These are phyloP conservation scores for Amniculicola lignicola DNA, from an alignment of 495 filamentous ascomycete genomes.

Conservation along the genomic window DNA sequence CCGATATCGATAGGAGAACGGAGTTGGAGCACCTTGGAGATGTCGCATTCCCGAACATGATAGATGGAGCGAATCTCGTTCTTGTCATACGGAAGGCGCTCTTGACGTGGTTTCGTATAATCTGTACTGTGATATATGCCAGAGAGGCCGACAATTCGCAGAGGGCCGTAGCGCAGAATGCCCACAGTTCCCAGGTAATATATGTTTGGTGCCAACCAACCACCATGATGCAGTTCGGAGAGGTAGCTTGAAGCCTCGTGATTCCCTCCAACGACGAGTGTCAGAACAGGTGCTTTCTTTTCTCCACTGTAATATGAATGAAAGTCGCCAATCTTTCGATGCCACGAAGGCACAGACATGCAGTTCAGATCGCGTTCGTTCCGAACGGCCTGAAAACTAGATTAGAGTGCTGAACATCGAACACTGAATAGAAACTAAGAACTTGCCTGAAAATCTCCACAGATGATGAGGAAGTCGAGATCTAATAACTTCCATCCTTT, in stretches of 20 bases:
- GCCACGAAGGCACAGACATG: slow-evolving; percentile 82
- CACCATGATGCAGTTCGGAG: slow-evolving; percentile 88
- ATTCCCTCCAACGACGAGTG: slow-evolving; percentile 88
- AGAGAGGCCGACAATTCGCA: slow-evolving; percentile 81
- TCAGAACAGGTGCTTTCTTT: slow-evolving; percentile 73
- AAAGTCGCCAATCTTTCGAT: slow-evolving; percentile 80
- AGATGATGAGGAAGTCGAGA: slow-evolving; percentile 78
- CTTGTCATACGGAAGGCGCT: slow-evolving; percentile 73
- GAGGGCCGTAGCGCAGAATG: slow-evolving; percentile 70
- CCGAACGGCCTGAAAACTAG: slow-evolving; percentile 61
- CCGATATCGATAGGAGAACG: slow-evolving; percentile 82
- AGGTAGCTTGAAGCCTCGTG: slow-evolving; percentile 85
- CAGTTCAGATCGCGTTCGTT: slow-evolving; percentile 80
- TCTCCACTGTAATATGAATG: slow-evolving; percentile 81
- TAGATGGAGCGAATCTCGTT: slow-evolving; percentile 74
- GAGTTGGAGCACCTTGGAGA: slow-evolving; percentile 80
- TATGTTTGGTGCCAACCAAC: slow-evolving; percentile 94
- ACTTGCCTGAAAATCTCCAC: slow-evolving; percentile 79
- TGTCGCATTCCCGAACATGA: slow-evolving; percentile 81
- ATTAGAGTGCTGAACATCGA: no score
- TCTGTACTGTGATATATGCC: slow-evolving; percentile 88
- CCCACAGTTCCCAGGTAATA: slow-evolving; percentile 92
- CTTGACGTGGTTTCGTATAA: slow-evolving; percentile 73
- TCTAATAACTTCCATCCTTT: slow-evolving; percentile 63
- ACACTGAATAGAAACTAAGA: no score